Evolutionary conservation across 768 basidiomycete genomes (phyloP), one percentile per base, ranked within the genome.

Genomic region (Krasilnikovozyma curviuscula): DNA sequence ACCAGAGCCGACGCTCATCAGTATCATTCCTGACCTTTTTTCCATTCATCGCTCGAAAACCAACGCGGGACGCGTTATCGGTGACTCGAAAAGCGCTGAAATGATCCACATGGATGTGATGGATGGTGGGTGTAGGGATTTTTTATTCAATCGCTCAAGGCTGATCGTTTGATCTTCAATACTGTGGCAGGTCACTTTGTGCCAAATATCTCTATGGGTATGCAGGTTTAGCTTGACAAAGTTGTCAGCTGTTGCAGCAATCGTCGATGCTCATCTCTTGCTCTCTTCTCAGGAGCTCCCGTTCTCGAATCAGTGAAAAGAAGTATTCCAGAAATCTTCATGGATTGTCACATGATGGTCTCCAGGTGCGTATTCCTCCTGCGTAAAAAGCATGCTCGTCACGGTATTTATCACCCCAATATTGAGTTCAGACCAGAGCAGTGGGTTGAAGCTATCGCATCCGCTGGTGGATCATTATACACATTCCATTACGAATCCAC

Each of bases 271-370:
- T 50, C n/a, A n/a, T n/a, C n/a, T n/a, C n/a, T n/a, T n/a, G n/a
- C n/a, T n/a, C n/a, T n/a, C n/a, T n/a, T n/a, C n/a, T n/a, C n/a
- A n/a, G n/a, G 89, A 48, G 78, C 83, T 29, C 88, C 89, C 7
- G 73, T 97, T 40, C 73, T 95, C 25, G 70, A 81, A 29, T 82
- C 78, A 55, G 78, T 98, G 18, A 70, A 74, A 45, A 86, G 85
- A 64, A 74, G 77, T 31, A 74, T 93, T 23, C 89, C 91, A 2
- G 83, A 76, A 46, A 93, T 95, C 57, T 97, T 88, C 70, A 97
- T 98, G 89, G 91, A 98, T 66, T 93, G 88, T 65, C 91, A 98
- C 67, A 97, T 97, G 91, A 98, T 98, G 91, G 91, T 98, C 18
- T 64, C 86, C 0, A n/a, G n/a, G n/a, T n/a, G n/a, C n/a, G n/a